Base-by-base conservation (phyloP, 2,329 filamentous ascomycete genomes). In the Talaromyces amestolkiae region DNA sequence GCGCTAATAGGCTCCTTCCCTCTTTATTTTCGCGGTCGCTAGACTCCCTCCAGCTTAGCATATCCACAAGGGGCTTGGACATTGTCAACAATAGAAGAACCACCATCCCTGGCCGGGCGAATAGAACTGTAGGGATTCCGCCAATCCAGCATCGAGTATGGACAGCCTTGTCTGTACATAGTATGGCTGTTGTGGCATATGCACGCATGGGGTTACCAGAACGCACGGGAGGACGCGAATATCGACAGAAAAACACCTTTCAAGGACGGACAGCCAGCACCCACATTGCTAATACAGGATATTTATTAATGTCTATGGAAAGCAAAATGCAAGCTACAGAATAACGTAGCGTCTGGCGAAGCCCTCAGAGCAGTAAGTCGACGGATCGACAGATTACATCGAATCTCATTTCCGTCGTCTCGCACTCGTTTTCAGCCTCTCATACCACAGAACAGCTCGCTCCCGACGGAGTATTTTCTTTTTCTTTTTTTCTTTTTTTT, bases 1-100 rank as follows among this genome's bases (percentile, higher is more conserved):
- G 47, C 60, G 60, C 60, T 54, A 54, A 54, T 33, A 56, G 53
- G 53, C 53, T 56, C 33, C 53, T 37, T 56, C 53, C 33, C 31
- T 22, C 17, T 37, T 13, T 19, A 8, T 31, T 54, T 35, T 22
- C 9, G 22, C 47, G 13, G 24, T 51, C 15, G 11, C 49, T 53
- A 53, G 49, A 11, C 49, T 53, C 27, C 2, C 49, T 53, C 27
- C 49, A 53, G 49, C 49, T 33, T 53, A 53, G 31, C n/a, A 19
- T 35, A 35, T 35, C 49, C 49, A 33, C 49, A 33, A 54, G 49
- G 49, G 53, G 56, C 56, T 39, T 45, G 11, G 31, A 31, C 56
- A 59, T 27, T 58, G 3, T 15, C 13, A 27, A 31, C 19, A 47
- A 24, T 24, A 24, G 7, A 19, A 37, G 6, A 19, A n/a, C 8